Conservation (phyloP, 1,139 yeast species). For the Blastobotrys proliferans region DNA sequence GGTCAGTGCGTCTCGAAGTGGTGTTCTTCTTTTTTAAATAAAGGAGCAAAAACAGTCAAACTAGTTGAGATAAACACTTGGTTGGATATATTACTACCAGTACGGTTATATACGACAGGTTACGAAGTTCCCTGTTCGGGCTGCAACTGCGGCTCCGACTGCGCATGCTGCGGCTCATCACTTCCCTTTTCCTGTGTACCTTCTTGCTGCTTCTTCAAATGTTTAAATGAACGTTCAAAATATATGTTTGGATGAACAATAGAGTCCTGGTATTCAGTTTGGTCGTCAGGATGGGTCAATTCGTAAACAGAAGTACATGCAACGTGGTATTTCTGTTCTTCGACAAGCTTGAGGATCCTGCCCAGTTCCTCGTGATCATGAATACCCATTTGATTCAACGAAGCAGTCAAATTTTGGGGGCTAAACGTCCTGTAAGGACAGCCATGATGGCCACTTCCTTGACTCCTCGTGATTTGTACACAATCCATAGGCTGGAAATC, state of each 20-base stretch:
- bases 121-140: too few relatives aligned
- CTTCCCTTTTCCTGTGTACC: too few relatives aligned
- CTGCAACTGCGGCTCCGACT: too few relatives aligned
- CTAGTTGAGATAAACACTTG: too few relatives aligned
- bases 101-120: too few relatives aligned
- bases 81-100: too few relatives aligned
- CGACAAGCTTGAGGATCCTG: constrained; percentile 62
- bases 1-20: too few relatives aligned
- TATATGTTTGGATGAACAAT: constrained; percentile 86
- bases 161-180: too few relatives aligned
- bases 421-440: constrained; percentile 84
- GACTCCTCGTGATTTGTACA: constrained; percentile 65
- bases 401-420: constrained; percentile 53
- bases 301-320: constrained; percentile 94
- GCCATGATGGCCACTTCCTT: constrained; percentile 71
- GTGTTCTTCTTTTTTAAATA: too few relatives aligned
- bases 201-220: background rate
- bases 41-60: too few relatives aligned
- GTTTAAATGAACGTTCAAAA: constrained; percentile 45
- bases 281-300: constrained; percentile 52
- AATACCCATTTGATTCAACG: constrained; percentile 65
- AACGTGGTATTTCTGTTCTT: constrained; percentile 60
- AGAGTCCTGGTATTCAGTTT: constrained; percentile 37
- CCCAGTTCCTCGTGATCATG: constrained; percentile 58
- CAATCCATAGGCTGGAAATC: constrained; percentile 88